Percentiles rank a stretch among this genome's conserved stretches.
Conservation (phyloP, 129 eudicot species). For the Scalesia atractyloides region DNA sequence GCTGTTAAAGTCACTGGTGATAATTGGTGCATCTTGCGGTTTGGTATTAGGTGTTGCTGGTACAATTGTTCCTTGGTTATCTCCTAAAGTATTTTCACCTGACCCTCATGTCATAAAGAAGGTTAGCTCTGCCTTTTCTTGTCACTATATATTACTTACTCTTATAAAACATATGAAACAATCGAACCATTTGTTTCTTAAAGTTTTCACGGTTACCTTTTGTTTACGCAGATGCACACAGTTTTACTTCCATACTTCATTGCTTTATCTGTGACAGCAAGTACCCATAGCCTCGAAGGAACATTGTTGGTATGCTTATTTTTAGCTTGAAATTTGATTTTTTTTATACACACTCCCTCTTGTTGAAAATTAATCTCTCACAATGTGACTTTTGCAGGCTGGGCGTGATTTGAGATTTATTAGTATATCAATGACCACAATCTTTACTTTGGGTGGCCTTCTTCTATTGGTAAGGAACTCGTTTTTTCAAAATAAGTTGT, state of each 20-base stretch:
- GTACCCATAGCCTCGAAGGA: constrained; percentile 92
- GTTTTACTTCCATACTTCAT: constrained; percentile 81
- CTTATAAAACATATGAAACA: neutral
- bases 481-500: constrained; percentile 9
- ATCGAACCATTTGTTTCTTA: constrained; percentile 8
- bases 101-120: constrained; percentile 66
- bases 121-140: constrained; percentile 44
- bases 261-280: constrained; percentile 78
- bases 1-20: constrained; percentile 77
- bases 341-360: too few species aligned
- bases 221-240: constrained; percentile 79
- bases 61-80: constrained; percentile 74
- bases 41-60: constrained; percentile 69
- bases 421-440: constrained; percentile 72
- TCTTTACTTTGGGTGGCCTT: constrained; percentile 65
- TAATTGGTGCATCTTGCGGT: constrained; percentile 75
- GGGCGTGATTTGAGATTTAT: constrained; percentile 89
- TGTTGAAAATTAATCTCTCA: neutral
- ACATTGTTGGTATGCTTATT: constrained; percentile 78
- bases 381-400: constrained; percentile 58
- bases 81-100: constrained; percentile 74
- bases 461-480: constrained; percentile 65
- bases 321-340: constrained; percentile 12
- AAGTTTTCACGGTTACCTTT: constrained; percentile 5
- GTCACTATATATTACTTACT: neutral